These are phyloP conservation scores for Rhodomyrtus tomentosa DNA, from an alignment of 345 rosid genomes.

Conservation along the genomic window DNA sequence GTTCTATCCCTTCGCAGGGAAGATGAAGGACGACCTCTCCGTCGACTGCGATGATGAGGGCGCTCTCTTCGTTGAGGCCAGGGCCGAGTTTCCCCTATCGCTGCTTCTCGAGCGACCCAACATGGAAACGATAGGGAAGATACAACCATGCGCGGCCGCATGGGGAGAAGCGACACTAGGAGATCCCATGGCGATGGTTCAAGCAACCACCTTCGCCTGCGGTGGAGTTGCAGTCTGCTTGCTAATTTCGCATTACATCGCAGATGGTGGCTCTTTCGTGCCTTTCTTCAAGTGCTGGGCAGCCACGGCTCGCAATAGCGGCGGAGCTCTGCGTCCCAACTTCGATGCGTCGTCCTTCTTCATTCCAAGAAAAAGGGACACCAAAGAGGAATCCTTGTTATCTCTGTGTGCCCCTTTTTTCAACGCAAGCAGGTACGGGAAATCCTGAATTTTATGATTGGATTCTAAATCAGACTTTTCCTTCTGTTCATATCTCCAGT, in stretches of 20 bases:
- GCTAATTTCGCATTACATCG: not conserved
- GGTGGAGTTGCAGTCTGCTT: not conserved
- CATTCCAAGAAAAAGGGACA: not conserved
- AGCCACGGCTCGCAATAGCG: not conserved
- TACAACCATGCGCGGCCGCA: not conserved
- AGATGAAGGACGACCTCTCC: constrained; percentile 9
- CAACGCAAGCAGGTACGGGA: not conserved
- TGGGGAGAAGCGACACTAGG: not conserved
- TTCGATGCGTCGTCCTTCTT: not conserved
- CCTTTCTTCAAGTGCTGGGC: constrained; percentile 6
- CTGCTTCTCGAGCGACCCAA: not conserved
- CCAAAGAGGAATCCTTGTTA: not conserved
- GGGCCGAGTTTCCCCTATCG: constrained; percentile 1
- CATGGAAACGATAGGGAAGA: not conserved
- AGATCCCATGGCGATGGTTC: not conserved
- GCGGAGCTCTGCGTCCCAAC: not conserved
- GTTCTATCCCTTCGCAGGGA: constrained; percentile 28
- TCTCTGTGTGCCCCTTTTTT: not conserved
- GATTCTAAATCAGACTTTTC: too few species aligned
- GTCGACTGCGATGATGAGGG: constrained; percentile 16
- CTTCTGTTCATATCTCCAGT: too few species aligned
- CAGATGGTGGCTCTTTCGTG: not conserved
- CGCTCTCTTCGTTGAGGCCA: constrained; percentile 13
- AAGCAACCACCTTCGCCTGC: not conserved
- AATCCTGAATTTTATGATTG: too few species aligned